These are phyloP conservation scores for Thozetella sp. DNA, from an alignment of 495 filamentous ascomycete genomes.

Conservation along the genomic window DNA sequence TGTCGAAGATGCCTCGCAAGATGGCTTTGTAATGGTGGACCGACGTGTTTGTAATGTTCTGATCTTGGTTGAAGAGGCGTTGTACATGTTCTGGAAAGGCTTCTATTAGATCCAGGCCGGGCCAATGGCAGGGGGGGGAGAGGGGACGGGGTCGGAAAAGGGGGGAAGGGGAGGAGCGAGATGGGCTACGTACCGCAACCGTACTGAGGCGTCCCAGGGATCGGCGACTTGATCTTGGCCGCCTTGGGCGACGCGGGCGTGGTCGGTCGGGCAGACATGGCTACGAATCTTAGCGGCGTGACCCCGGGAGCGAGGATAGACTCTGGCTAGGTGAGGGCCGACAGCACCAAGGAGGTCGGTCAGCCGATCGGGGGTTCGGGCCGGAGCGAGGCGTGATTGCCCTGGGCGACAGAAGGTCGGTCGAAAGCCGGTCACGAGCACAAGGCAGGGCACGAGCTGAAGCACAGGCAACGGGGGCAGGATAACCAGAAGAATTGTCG, in stretches of 20 bases:
- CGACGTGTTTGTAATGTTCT: slow-evolving; percentile 47
- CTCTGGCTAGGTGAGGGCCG: not conserved
- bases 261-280: slow-evolving; percentile 43
- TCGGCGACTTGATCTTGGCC: slow-evolving; percentile 49
- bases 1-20: slow-evolving; percentile 50
- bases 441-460: no score
- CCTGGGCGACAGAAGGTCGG: no score
- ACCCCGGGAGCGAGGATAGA: not conserved
- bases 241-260: slow-evolving; percentile 57
- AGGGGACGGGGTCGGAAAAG: no score
- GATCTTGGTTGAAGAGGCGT: slow-evolving; percentile 48
- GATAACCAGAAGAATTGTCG: no score
- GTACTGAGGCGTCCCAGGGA: slow-evolving; percentile 51
- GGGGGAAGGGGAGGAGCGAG: no score
- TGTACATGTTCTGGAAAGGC: slow-evolving; percentile 52
- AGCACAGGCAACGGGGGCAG: not conserved
- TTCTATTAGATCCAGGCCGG: not conserved
- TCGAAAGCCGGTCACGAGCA: no score
- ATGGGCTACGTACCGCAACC: slow-evolving; percentile 49
- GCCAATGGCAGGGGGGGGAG: not conserved
- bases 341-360: no score
- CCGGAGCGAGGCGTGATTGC: no score
- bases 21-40: slow-evolving; percentile 57
- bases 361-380: no score
- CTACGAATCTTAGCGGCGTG: not conserved